These are phyloP conservation scores for Athelia sp. DNA, from an alignment of 1,284 basidiomycete species.

Conservation along the genomic window DNA sequence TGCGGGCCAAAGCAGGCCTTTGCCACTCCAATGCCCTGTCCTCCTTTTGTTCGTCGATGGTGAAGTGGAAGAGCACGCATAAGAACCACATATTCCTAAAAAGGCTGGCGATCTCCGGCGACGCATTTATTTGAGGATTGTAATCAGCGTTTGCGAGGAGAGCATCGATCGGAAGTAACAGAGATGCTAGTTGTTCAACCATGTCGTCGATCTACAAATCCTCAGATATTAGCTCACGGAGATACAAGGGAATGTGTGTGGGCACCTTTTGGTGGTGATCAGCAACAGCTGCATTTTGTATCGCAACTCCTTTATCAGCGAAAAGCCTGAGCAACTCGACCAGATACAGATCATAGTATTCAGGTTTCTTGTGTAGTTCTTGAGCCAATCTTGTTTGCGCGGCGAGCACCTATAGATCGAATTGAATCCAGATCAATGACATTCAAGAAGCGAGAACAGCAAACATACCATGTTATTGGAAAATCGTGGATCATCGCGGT, in stretches of 20 bases:
- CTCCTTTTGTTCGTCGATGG: slow-evolving; percentile 40
- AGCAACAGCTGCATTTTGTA: slow-evolving; percentile 74
- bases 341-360: slow-evolving; percentile 79
- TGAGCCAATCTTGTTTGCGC: slow-evolving; percentile 86
- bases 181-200: slow-evolving; percentile 79
- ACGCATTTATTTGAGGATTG: slow-evolving; percentile 54
- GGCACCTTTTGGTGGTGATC: slow-evolving; percentile 62
- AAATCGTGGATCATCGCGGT: slow-evolving; percentile 80
- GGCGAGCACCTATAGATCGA: slow-evolving; percentile 60
- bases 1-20: slow-evolving; percentile 70
- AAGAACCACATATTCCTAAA: slow-evolving; percentile 97
- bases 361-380: slow-evolving; percentile 66
- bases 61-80: slow-evolving; percentile 81
- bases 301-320: slow-evolving; percentile 87
- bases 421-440: slow-evolving; percentile 11
- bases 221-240: slow-evolving; percentile 1
- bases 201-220: slow-evolving; percentile 72
- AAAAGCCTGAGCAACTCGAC: slow-evolving; percentile 84
- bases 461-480: slow-evolving; percentile 75
- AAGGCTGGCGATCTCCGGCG: slow-evolving; percentile 66
- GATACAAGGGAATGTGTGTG: slow-evolving; percentile 1
- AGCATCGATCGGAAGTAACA: slow-evolving; percentile 88
- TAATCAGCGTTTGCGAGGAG: slow-evolving; percentile 78
- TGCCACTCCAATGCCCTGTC: slow-evolving; percentile 71
- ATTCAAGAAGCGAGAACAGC: not conserved